Evolutionary conservation across 345 rosid species (phyloP), one percentile per base, ranked within the genome.

Genomic region (Rubroshorea leprosula): DNA sequence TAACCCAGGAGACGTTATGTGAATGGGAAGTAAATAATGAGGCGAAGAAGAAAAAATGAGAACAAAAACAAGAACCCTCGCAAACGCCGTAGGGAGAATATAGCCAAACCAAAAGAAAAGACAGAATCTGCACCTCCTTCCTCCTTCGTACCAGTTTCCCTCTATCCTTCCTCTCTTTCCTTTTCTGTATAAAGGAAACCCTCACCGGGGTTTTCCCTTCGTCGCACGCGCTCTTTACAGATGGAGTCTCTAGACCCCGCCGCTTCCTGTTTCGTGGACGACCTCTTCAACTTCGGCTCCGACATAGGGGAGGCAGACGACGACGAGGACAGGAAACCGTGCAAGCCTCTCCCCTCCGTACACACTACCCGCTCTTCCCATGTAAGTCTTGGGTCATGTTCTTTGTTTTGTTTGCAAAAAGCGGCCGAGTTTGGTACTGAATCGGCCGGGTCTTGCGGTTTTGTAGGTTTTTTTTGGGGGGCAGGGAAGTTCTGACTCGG

Each of bases 271-370:
- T 69, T 67, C 54, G 66, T 72, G 51, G 83, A 76, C 31, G 80
- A 69, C 58, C 60, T 78, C n/a, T 56, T 81, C 7, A 76, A 80
- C 72, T 76, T 81, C 46, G 60, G 62, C 18, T 71, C 68, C 13
- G 75, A 70, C 67, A 51, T 72, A 54, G 82, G 64, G 1, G 84
- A 77, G 22, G 77, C 54, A 38, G 69, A 75, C 8, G 76, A 74
- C 45, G 72, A 73, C 2, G 78, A 72, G 56, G 39, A n/a, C 74
- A 57, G 22, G 39, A 68, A 60, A 51, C 59, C 61, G 18, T 55
- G 49, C 55, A 67, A 59, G 23, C 26, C 64, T 19, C 20, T 43
- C 5, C 51, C 76, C 43, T 55, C 74, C 29, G 46, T 69, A 38
- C 49, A 26, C 50, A 62, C 55, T 24, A 22, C 35, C 61, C 35